phyloP scores from a whole-genome alignment of 2,329 filamentous ascomycete genomes.

The Metarhizium album region DNA sequence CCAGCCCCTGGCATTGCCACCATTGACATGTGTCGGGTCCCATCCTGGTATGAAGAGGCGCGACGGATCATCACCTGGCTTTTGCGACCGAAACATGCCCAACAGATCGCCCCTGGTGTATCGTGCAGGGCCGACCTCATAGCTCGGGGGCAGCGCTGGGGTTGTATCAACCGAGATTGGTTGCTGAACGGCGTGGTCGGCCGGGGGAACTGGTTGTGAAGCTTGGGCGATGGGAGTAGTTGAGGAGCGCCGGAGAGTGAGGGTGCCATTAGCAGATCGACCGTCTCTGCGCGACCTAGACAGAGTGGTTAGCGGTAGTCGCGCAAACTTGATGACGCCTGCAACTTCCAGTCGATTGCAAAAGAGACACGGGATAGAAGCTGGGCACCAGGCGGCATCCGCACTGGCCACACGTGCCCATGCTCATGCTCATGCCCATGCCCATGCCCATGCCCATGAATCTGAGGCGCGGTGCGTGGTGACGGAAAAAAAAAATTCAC shows the following conservation, averaged over 20 bases:
- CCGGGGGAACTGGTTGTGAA: constrained; percentile 25
- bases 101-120: constrained; percentile 75
- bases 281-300: constrained; percentile 47
- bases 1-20: constrained; percentile 55
- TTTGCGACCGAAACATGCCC: constrained; percentile 51
- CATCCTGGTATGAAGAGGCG: constrained; percentile 65
- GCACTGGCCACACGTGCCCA: background rate
- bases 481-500: background rate
- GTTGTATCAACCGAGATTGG: constrained; percentile 24
- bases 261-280: constrained; percentile 49
- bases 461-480: background rate
- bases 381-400: background rate
- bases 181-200: constrained; percentile 29
- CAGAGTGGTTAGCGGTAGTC: background rate
- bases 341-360: background rate
- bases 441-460: no score
- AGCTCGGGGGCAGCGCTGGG: constrained; percentile 19
- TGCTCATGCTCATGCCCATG: no score
- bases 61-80: constrained; percentile 43
- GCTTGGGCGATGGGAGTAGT: constrained; percentile 40
- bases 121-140: constrained; percentile 38
- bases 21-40: constrained; percentile 65
- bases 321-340: background rate
- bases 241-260: constrained; percentile 54
- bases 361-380: background rate